Conservation (phyloP, 2,329 filamentous ascomycete genomes). For the Emmonsia crescens region DNA sequence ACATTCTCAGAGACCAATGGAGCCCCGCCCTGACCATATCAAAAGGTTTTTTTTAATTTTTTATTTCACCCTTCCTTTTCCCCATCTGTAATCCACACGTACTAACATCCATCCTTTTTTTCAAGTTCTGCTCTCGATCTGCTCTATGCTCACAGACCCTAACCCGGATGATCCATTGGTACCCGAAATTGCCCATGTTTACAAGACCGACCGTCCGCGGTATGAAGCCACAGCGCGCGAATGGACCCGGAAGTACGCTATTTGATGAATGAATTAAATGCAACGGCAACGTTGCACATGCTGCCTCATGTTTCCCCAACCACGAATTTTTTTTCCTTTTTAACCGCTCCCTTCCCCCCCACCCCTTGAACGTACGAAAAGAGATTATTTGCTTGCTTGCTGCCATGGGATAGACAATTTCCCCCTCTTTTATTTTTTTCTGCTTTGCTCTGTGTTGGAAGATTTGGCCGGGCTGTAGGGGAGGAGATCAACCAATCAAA, state of each 20-base stretch:
- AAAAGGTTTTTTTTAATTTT: slow-evolving; percentile 73
- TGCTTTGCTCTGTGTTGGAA: not conserved
- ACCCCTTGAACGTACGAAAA: not conserved
- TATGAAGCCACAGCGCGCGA: slow-evolving; percentile 96
- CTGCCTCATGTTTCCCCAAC: not conserved
- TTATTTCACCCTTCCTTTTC: not conserved
- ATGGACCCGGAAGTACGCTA: slow-evolving; percentile 99
- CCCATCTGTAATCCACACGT: not conserved
- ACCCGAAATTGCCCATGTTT: slow-evolving; percentile 97
- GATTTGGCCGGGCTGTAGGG: not conserved
- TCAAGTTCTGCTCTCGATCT: slow-evolving; percentile 90
- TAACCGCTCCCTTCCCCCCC: not conserved
- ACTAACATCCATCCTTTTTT: slow-evolving; percentile 1
- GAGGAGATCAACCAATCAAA: not conserved
- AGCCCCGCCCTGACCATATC: slow-evolving; percentile 96
- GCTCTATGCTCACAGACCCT: slow-evolving; percentile 98
- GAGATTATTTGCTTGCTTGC: not conserved
- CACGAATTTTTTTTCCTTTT: not conserved
- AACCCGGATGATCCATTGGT: slow-evolving; percentile 98
- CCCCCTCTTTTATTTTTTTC: not conserved
- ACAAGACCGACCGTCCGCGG: slow-evolving; percentile 94
- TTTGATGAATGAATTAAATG: slow-evolving; percentile 44
- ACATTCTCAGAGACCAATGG: slow-evolving; percentile 98
- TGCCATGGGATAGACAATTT: not conserved
- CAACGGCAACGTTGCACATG: not conserved